phyloP scores from a whole-genome alignment of 2,329 filamentous ascomycete genomes.

The Aspergillus hortae region DNA sequence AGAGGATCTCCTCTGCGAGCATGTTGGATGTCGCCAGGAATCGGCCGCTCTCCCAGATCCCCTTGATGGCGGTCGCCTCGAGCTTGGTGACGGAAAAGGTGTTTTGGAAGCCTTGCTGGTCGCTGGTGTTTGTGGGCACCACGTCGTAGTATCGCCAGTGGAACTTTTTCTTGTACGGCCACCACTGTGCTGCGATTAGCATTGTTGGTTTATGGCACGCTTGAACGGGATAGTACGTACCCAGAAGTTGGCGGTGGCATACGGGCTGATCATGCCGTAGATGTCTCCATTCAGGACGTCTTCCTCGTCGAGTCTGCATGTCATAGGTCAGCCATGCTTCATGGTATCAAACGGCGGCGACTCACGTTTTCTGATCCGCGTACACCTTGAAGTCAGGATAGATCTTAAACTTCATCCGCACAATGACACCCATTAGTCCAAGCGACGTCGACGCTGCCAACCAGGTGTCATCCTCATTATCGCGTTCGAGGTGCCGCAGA shows the following conservation, averaged over 20 bases:
- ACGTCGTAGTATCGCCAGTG: slow-evolving; percentile 15
- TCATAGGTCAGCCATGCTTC: background rate
- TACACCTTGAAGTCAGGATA: slow-evolving; percentile 13
- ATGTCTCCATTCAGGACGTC: slow-evolving; percentile 11
- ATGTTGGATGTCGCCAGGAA: slow-evolving; percentile 9
- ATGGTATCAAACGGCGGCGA: background rate
- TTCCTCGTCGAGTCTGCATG: slow-evolving; percentile 6
- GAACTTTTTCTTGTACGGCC: slow-evolving; percentile 13
- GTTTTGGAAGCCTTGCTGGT: slow-evolving; percentile 12
- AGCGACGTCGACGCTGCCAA: slow-evolving; percentile 12
- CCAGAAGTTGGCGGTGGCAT: slow-evolving; percentile 13
- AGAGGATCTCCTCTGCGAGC: slow-evolving; percentile 12
- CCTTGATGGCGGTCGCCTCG: slow-evolving; percentile 9
- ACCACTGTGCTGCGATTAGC: slow-evolving; percentile 3
- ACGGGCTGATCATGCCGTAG: slow-evolving; percentile 9
- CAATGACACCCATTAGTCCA: slow-evolving; percentile 9
- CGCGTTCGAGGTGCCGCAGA: slow-evolving; percentile 9
- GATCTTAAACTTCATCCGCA: slow-evolving; percentile 11
- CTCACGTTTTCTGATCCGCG: slow-evolving; percentile 12
- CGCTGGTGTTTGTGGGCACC: slow-evolving; percentile 2
- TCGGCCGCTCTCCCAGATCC: slow-evolving; percentile 8
- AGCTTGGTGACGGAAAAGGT: slow-evolving; percentile 9
- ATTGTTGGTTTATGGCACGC: background rate
- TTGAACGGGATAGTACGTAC: slow-evolving; percentile 1
- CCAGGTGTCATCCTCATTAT: slow-evolving; percentile 9